Base-by-base conservation (phyloP, 129 eudicot genomes). In the Gnaphalium uliginosum region DNA sequence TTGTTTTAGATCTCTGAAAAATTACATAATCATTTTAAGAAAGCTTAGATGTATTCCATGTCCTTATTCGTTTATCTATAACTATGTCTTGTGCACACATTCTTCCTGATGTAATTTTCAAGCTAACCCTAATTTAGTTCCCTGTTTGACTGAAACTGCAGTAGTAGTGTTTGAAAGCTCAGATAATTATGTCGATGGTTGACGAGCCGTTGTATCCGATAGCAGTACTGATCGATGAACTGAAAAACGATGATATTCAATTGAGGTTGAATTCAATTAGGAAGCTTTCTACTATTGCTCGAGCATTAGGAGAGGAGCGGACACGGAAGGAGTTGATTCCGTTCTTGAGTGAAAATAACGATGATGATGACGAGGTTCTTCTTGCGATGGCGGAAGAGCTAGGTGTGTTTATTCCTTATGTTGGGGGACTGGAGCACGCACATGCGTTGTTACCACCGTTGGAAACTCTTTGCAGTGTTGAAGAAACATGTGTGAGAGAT, bases 341-440 rank as follows among this genome's bases (percentile, higher is more conserved):
- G 13, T 95, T 95, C 68, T 75, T 95, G 82, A 87, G 95, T 66
- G 97, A 91, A 81, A 95, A 91, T 90, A 95, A 91, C 76, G 99
- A 95, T 18, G 99, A 95, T 7, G 99, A 95, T 0, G 99, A 95
- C 57, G 99, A 95, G 82, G 99, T 95, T 72, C 94, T 95, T 80
- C 97, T 91, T 76, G 97, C 97, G 2, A 95, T 95, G 99, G 96
- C 99, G 1, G 97, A 95, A 76, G 99, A 95, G 79, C 77, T 95
- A 78, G 99, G 99, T 15, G 99, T 89, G 5, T 95, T 95, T 73
- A 95, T 95, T 70, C 99, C 99, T 25, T 95, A 95, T 69, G 97
- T 95, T 79, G 99, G 99, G n/a, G 99, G 99, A 29, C 83, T 90
- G 37, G 99, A 95, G 41, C 83, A 95, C 77, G 99, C 97, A 4